phyloP scores from a whole-genome alignment of 2,329 filamentous ascomycete genomes.

The Thielaviopsis musarum region DNA sequence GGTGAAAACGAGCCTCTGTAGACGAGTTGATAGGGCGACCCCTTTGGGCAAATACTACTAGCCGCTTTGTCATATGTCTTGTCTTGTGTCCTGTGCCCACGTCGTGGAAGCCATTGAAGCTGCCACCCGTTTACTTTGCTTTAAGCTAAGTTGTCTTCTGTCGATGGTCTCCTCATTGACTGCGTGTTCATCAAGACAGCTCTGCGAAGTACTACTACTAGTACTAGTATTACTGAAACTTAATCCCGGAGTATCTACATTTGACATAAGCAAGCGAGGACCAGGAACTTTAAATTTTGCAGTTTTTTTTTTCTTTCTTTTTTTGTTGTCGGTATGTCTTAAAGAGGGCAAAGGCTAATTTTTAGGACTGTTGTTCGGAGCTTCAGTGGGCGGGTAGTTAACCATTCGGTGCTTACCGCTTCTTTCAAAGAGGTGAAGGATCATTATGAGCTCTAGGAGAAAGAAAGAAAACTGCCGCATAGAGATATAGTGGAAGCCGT shows the following conservation, averaged over 20 bases:
- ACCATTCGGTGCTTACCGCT: background rate
- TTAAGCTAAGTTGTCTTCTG: background rate
- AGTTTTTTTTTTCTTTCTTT: too few relatives aligned
- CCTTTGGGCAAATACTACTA: background rate
- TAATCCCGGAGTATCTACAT: too few relatives aligned
- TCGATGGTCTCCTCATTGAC: background rate
- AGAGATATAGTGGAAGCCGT: background rate
- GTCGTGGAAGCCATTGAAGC: background rate
- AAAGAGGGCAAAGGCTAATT: background rate
- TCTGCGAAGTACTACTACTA: background rate
- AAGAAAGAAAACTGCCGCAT: background rate
- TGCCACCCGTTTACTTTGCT: background rate
- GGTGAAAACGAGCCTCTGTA: background rate
- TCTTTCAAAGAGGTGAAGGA: background rate
- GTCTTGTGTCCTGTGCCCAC: background rate
- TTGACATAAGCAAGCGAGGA: too few relatives aligned
- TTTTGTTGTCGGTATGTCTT: too few relatives aligned
- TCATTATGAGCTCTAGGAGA: background rate
- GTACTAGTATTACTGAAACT: too few relatives aligned
- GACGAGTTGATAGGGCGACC: background rate
- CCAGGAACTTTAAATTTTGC: too few relatives aligned
- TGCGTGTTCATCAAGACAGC: background rate
- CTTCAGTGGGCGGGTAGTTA: background rate
- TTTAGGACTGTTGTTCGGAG: background rate
- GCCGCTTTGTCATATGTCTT: too few relatives aligned